phyloP scores from a whole-genome alignment of 2,329 filamentous ascomycete genomes.

The Tolypocladium inflatum region DNA sequence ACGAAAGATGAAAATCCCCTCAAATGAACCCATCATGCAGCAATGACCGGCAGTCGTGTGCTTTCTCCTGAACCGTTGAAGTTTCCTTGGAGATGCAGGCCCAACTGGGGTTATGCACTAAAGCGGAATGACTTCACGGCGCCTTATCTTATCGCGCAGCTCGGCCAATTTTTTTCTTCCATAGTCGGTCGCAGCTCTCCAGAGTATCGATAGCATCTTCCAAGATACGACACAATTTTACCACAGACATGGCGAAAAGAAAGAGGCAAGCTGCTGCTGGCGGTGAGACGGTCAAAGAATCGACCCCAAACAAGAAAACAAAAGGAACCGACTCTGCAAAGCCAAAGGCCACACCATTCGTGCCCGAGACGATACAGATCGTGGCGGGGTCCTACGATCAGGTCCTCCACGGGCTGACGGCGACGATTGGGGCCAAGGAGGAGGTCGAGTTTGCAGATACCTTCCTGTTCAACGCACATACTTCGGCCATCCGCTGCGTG shows the following conservation, averaged over 20 bases:
- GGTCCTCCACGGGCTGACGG: constrained; percentile 81
- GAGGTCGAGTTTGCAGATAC: constrained; percentile 72
- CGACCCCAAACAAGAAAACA: constrained; percentile 20
- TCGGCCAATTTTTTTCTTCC: constrained; percentile 5
- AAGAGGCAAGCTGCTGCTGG: constrained; percentile 31
- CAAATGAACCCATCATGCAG: neutral
- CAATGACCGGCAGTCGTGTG: neutral
- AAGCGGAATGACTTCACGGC: neutral
- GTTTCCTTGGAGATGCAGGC: neutral
- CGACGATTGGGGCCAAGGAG: constrained; percentile 42
- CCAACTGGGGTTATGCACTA: neutral
- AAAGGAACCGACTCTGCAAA: constrained; percentile 11
- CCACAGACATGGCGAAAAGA: constrained; percentile 34
- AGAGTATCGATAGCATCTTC: neutral
- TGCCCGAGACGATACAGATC: constrained; percentile 65
- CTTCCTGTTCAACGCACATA: constrained; percentile 92
- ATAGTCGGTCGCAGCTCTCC: neutral
- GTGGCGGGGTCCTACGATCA: constrained; percentile 91
- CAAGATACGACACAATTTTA: neutral
- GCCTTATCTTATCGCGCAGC: constrained; percentile 1
- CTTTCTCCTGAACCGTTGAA: neutral
- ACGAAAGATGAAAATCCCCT: neutral
- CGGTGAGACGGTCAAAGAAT: constrained; percentile 14
- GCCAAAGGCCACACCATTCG: constrained; percentile 1
- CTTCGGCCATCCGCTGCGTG: constrained; percentile 80